phyloP scores from a whole-genome alignment of 106 monocot species.

The Platanthera guangdongensis region DNA sequence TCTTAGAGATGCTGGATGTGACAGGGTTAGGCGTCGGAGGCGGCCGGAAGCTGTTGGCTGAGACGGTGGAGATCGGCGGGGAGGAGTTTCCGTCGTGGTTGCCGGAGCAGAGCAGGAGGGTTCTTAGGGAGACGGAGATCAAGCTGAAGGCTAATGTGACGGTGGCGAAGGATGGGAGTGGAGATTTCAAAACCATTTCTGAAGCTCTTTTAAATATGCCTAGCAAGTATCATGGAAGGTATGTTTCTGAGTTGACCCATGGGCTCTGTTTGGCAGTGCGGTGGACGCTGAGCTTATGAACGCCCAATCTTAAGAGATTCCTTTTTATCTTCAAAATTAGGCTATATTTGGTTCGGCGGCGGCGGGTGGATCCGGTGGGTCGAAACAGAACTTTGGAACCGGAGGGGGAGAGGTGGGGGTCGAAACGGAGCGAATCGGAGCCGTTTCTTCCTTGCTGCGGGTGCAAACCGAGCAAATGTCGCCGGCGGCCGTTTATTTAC shows the following conservation, averaged over 20 bases:
- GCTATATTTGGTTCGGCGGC: too few species aligned
- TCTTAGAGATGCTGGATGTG: neutral
- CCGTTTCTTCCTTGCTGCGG: too few species aligned
- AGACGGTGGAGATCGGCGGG: neutral
- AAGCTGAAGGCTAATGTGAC: constrained; percentile 1
- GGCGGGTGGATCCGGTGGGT: too few species aligned
- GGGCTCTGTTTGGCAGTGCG: too few species aligned
- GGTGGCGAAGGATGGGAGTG: constrained; percentile 22
- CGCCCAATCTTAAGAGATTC: too few species aligned
- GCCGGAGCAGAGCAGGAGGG: neutral
- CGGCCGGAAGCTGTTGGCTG: neutral
- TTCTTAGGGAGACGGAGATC: neutral
- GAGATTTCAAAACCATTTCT: constrained; percentile 12
- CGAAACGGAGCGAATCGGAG: too few species aligned
- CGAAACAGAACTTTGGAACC: too few species aligned
- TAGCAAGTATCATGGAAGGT: neutral
- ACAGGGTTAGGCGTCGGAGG: neutral
- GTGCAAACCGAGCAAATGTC: too few species aligned
- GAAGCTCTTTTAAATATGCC: neutral
- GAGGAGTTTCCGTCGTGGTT: constrained; percentile 9
- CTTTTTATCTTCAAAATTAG: too few species aligned
- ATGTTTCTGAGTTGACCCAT: neutral
- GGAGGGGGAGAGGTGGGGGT: too few species aligned
- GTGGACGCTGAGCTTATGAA: too few species aligned
- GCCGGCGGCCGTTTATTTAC: too few species aligned